Conservation (phyloP, 225 moss, liverwort and hornwort species). For the Asterella californica region DNA sequence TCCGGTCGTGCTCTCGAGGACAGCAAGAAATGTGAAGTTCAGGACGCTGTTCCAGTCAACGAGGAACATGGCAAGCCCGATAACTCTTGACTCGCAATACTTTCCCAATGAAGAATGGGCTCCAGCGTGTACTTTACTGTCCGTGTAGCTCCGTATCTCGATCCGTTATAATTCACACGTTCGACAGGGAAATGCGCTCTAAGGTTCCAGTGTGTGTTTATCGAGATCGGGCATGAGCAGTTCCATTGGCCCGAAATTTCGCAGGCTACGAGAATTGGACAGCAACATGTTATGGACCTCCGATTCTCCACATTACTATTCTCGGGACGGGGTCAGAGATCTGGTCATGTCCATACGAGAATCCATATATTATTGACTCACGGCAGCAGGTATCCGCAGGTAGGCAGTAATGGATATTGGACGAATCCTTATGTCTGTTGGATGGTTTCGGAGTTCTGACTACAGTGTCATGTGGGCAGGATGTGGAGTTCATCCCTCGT, state of each 20-base stretch:
- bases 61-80: background rate
- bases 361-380: background rate
- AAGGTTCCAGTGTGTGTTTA: background rate
- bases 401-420: background rate
- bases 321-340: background rate
- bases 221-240: slow-evolving; percentile 1
- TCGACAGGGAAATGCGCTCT: background rate
- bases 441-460: background rate
- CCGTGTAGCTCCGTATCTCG: too few relatives aligned
- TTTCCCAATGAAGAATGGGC: background rate
- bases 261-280: background rate
- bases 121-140: slow-evolving; percentile 2
- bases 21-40: background rate
- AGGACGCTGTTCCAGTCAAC: background rate
- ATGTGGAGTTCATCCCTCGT: background rate
- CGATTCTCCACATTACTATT: background rate
- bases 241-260: background rate
- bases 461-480: background rate
- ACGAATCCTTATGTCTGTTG: background rate
- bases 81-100: background rate
- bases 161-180: background rate
- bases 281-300: background rate
- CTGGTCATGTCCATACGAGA: background rate
- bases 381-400: background rate
- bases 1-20: background rate